Base-by-base conservation (phyloP, 257 asterid genomes). In the Primulina eburnea region DNA sequence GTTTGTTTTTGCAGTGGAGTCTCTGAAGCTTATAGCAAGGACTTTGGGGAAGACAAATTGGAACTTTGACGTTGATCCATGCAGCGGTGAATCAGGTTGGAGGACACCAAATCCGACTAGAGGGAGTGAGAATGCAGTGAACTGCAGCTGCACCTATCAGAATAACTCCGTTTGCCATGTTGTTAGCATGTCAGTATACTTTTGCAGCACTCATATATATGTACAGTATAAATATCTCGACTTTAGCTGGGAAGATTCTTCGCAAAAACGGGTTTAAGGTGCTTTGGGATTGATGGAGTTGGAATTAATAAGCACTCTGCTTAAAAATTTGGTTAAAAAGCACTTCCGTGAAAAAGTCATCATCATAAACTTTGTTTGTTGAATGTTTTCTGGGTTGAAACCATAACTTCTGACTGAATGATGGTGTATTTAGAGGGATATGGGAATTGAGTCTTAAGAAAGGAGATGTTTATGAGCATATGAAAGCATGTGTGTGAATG, bases 1-100 rank as follows among this genome's bases (percentile, higher is more conserved):
- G 9, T 35, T 9, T 35, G 65, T 28, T 3, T 16, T 20, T 8
- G 55, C 78, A 87, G 91, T 83, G 79, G 80, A 64, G 11, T 79
- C 87, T 24, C 35, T 87, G 77, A 5, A 11, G 82, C 74, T 34
- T 65, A 80, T 87, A 33, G 95, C 64, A 26, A 40, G 63, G 32
- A 80, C 65, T 1, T 14, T 88, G 60, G 89, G 89, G 79, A 85
- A 83, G 67, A 72, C 1, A 64, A 73, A 82, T 21, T 85, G 94
- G 94, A 52, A 83, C 74, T 85, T 87, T 64, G 50, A 3, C 16
- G 90, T 82, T 73, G 87, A 87, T 81, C 95, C 89, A 34, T 88
- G 95, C 62, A 75, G 75, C 62, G 80, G 86, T 69, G 60, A 3
- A 6, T 67, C 64, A 69, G 83, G 83, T 68, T 85, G 90, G 90